Evolutionary conservation across 495 filamentous ascomycete genomes (phyloP), one percentile per base, ranked within the genome.

Genomic region (Neurospora sp.): DNA sequence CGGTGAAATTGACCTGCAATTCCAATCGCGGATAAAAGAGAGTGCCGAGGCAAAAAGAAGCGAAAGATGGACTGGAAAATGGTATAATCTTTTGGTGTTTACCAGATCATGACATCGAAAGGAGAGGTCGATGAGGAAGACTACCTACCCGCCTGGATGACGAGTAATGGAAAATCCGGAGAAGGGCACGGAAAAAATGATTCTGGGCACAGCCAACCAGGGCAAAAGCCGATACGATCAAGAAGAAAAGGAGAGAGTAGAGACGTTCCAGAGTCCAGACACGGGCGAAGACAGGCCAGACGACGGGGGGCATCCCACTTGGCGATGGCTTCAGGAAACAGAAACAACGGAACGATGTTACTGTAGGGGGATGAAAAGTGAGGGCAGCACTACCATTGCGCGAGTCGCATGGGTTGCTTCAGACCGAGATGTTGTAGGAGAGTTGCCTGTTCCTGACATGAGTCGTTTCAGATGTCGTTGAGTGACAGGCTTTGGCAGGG

Each of bases 381-480:
- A 7, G 23, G 23, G 54, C 23, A 62, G 23, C 54, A 62, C 54
- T 62, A 62, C 54, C 54, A 62, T 31, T 62, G 23, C 54, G 54
- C 54, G 54, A 62, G 23, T 62, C 54, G 54, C 23, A 31, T 31
- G 23, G 23, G 54, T 35, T 40, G 46, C 71, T 69, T 39, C 71
- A 72, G n/a, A 66, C 62, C 72, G 73, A 77, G 74, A 71, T 35
- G 73, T 73, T 41, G 74, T 71, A 42, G 69, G 75, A 71, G 82
- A 83, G 79, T 72, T 71, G 71, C 74, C 54, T 70, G 75, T 82
- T 79, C 78, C 79, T 76, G 77, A 83, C 83, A 75, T 66, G 72
- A 80, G 77, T 75, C 72, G 83, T 84, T 84, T 84, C 80, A 83
- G 79, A 78, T 76, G 74, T 77, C 74, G 81, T 81, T 78, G 76